Conservation (phyloP, 78 protist genomes). For the Bodo saltans region DNA sequence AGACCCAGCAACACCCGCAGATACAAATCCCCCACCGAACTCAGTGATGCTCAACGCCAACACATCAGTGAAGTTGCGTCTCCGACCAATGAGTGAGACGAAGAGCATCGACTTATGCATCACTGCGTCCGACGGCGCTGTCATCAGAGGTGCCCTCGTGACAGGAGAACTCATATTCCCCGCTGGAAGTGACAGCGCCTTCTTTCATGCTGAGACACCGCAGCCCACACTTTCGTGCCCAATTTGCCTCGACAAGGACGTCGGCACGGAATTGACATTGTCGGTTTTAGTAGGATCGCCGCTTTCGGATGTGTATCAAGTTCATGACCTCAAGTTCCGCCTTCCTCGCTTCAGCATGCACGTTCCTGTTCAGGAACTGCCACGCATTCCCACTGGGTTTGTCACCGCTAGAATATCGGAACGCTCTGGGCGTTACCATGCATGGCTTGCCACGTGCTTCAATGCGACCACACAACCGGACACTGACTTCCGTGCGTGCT, state of each 20-base stretch:
- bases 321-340: not conserved
- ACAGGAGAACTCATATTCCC: slow-evolving; percentile 6
- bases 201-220: not conserved
- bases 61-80: not conserved
- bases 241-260: slow-evolving; percentile 22
- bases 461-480: not conserved
- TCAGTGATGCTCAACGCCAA: too few relatives aligned
- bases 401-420: not conserved
- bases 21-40: too few relatives aligned
- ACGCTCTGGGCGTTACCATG: not conserved
- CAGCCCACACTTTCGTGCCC: not conserved
- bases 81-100: not conserved
- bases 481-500: not conserved
- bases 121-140: not conserved
- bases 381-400: not conserved
- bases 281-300: slow-evolving; percentile 18
- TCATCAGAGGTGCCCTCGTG: slow-evolving; percentile 18
- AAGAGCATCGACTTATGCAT: not conserved
- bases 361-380: not conserved
- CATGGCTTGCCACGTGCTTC: slow-evolving; percentile 26
- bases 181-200: not conserved
- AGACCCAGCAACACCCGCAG: not conserved
- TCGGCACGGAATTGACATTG: not conserved
- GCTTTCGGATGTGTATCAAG: slow-evolving; percentile 2
- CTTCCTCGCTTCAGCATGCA: slow-evolving; percentile 37